A percentile compares a stretch with the other conserved stretches of the same genome.
phyloP scores from a whole-genome alignment of 371 early-diverging fungal species.

The Syncephalis plumigaleata region DNA sequence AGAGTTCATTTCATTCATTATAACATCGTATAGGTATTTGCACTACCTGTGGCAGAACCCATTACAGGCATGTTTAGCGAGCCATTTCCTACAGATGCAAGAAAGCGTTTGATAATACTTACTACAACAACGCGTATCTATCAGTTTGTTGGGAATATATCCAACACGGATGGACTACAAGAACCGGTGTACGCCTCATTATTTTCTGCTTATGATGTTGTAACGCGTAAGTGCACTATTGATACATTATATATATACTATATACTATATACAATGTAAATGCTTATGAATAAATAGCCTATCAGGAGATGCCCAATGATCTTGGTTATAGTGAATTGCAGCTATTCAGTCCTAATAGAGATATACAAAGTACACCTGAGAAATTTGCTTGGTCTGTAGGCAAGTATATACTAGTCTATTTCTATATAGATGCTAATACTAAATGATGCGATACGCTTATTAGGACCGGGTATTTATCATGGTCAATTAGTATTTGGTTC shows the following conservation, averaged over 20 bases:
- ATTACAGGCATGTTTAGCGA: slow-evolving; percentile 66
- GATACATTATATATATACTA: no score
- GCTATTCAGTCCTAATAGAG: slow-evolving; percentile 44
- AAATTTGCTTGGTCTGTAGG: slow-evolving; percentile 65
- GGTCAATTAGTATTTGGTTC: slow-evolving; percentile 62
- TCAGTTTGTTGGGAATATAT: slow-evolving; percentile 59
- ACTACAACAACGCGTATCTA: slow-evolving; percentile 68
- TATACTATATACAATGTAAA: no score
- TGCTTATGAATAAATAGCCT: slow-evolving; percentile 20
- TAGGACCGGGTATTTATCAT: slow-evolving; percentile 63
- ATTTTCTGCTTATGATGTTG: slow-evolving; percentile 35
- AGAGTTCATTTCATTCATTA: no score
- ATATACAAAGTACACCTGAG: slow-evolving; percentile 44
- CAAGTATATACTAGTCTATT: slow-evolving; percentile 2
- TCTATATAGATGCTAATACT: slow-evolving; percentile 1
- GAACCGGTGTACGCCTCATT: slow-evolving; percentile 35
- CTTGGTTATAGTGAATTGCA: slow-evolving; percentile 32
- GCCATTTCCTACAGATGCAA: slow-evolving; percentile 44
- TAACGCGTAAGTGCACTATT: slow-evolving; percentile 31
- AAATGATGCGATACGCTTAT: neutral
- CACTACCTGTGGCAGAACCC: slow-evolving; percentile 33
- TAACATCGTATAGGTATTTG: no score
- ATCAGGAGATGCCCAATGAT: slow-evolving; percentile 61
- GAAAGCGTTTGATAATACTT: slow-evolving; percentile 57
- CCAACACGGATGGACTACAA: slow-evolving; percentile 6